Conservation (phyloP, 1,284 basidiomycete species). For the Naganishia sp. region DNA sequence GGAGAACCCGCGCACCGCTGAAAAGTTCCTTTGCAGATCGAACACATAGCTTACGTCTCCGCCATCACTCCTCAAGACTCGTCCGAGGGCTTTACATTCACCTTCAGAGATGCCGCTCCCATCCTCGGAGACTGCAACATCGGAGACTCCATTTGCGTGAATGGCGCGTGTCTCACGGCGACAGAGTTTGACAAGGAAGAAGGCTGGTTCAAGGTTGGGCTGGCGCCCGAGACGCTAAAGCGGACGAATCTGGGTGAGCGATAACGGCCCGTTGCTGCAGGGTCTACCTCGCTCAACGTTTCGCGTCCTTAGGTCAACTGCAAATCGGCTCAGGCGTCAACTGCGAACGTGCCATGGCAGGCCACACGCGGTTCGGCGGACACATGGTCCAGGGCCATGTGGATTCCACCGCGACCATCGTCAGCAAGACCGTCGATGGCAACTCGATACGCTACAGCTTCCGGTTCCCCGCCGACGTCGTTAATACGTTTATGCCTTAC, state of each 20-base stretch:
- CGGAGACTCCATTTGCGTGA: constrained; percentile 92
- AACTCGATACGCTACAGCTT: constrained; percentile 84
- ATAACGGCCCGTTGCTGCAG: not conserved
- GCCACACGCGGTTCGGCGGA: constrained; percentile 88
- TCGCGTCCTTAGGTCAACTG: constrained; percentile 64
- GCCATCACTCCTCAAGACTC: constrained; percentile 43
- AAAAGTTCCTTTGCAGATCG: constrained; percentile 43
- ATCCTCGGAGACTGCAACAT: constrained; percentile 89
- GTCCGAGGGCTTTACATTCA: constrained; percentile 76
- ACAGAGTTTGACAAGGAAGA: constrained; percentile 67
- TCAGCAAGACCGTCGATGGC: constrained; percentile 70
- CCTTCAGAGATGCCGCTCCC: constrained; percentile 69
- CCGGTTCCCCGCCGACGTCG: constrained; percentile 61
- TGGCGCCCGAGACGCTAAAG: constrained; percentile 91
- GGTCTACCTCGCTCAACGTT: not conserved
- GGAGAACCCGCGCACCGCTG: not conserved
- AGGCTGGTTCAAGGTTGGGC: constrained; percentile 84
- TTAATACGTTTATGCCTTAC: constrained; percentile 67
- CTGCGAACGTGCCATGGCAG: constrained; percentile 91
- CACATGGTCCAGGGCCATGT: constrained; percentile 98
- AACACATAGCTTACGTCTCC: constrained; percentile 49
- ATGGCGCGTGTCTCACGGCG: constrained; percentile 84
- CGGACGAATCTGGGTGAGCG: constrained; percentile 83
- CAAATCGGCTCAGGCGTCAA: constrained; percentile 81
- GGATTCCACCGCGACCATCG: constrained; percentile 79